A percentile compares a stretch with the other conserved stretches of the same genome.
phyloP scores from a whole-genome alignment of 2,329 filamentous ascomycete species.

The Fusarium dimerum region DNA sequence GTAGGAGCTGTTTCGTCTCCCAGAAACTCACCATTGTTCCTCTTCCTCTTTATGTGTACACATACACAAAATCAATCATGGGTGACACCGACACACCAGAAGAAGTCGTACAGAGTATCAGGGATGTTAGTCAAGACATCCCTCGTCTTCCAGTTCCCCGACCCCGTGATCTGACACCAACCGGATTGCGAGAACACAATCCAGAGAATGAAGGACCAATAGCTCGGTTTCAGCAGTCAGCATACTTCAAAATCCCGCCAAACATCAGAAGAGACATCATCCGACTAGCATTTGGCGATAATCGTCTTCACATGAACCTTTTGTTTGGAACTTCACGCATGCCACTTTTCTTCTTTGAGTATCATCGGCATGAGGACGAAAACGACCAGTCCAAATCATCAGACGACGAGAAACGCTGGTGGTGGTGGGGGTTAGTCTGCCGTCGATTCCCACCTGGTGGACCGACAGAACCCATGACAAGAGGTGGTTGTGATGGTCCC shows the following conservation, averaged over 20 bases:
- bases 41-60: too few species aligned
- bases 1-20: too few species aligned
- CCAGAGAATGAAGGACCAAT: not conserved
- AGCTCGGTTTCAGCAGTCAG: not conserved
- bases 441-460: conserved; percentile 3
- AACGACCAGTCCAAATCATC: not conserved
- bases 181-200: not conserved
- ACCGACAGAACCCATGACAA: conserved; percentile 1
- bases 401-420: not conserved
- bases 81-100: too few species aligned
- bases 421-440: conserved; percentile 7
- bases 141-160: not conserved
- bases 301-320: conserved; percentile 5
- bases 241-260: conserved; percentile 4
- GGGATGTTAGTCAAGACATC: not conserved
- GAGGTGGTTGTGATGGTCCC: conserved; percentile 3
- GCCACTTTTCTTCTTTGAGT: not conserved
- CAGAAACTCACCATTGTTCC: too few species aligned
- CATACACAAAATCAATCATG: too few species aligned
- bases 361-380: not conserved
- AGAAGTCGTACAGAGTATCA: too few species aligned
- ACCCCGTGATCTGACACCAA: not conserved
- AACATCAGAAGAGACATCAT: conserved; percentile 5
- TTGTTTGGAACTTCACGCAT: not conserved
- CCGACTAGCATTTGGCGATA: conserved; percentile 3